These are phyloP conservation scores for Akanthomyces lecanii DNA, from an alignment of 2,329 filamentous ascomycete species.

Conservation along the genomic window DNA sequence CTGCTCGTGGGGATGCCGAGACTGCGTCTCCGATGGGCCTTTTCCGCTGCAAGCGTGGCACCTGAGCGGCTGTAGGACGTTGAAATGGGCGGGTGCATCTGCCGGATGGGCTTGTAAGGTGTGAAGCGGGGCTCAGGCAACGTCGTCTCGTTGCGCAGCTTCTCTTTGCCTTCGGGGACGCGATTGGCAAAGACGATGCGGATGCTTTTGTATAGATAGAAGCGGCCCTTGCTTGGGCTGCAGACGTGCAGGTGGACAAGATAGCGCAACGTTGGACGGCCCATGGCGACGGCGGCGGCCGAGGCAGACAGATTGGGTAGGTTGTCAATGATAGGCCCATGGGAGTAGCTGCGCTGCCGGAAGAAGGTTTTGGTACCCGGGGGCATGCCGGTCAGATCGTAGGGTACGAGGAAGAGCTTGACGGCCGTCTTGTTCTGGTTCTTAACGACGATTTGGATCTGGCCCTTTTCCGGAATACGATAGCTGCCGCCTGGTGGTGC, in stretches of 20 bases:
- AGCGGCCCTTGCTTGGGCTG: conserved; percentile 75
- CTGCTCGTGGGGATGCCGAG: conserved; percentile 43
- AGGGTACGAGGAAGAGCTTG: conserved; percentile 90
- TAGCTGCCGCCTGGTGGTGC: conserved; percentile 85
- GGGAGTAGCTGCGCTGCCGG: conserved; percentile 87
- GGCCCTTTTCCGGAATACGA: conserved; percentile 87
- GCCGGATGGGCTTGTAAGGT: conserved; percentile 67
- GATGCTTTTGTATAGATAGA: conserved; percentile 86
- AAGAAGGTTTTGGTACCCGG: conserved; percentile 94
- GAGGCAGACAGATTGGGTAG: conserved; percentile 30
- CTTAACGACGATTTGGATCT: conserved; percentile 95
- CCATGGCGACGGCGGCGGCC: conserved; percentile 25
- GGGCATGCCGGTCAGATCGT: conserved; percentile 89
- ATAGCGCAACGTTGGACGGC: conserved; percentile 77
- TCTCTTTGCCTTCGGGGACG: conserved; percentile 92
- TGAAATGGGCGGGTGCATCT: conserved; percentile 40
- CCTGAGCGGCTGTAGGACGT: conserved; percentile 33
- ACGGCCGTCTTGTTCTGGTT: conserved; percentile 98
- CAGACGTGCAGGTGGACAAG: conserved; percentile 92
- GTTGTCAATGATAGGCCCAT: conserved; percentile 76
- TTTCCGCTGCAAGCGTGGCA: conserved; percentile 53
- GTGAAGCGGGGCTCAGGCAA: conserved; percentile 83
- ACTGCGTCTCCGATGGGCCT: conserved; percentile 55
- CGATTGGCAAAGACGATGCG: conserved; percentile 95
- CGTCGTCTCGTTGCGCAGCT: conserved; percentile 82